These are phyloP conservation scores for Chalciporus piperatus DNA, from an alignment of 768 basidiomycete genomes.

Conservation along the genomic window DNA sequence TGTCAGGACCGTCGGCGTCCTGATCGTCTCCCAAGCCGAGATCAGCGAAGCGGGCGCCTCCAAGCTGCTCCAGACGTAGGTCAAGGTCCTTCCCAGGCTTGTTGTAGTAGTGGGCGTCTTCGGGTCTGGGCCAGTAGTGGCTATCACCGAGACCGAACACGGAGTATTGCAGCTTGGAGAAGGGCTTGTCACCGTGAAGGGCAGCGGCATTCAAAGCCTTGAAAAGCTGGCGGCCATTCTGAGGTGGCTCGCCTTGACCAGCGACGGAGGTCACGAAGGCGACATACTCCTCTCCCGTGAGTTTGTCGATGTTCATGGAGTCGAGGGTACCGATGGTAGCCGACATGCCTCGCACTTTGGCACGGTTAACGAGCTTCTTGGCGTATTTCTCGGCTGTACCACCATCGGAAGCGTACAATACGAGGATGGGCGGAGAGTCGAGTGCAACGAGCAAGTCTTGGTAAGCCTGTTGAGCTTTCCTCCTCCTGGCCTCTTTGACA, in stretches of 20 bases:
- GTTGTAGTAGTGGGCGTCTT: constrained; percentile 99
- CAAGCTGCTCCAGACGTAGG: constrained; percentile 71
- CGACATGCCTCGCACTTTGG: constrained; percentile 79
- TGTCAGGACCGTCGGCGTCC: constrained; percentile 93
- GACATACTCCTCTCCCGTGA: constrained; percentile 73
- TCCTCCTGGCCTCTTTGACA: constrained; percentile 79
- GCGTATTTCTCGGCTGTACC: constrained; percentile 96
- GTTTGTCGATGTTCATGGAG: constrained; percentile 69
- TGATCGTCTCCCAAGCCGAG: constrained; percentile 95
- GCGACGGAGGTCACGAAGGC: constrained; percentile 89
- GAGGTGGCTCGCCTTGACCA: constrained; percentile 96
- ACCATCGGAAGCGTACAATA: constrained; percentile 94
- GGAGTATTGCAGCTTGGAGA: constrained; percentile 66
- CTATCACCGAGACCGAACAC: constrained; percentile 98
- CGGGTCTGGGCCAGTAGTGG: constrained; percentile 97
- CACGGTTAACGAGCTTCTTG: constrained; percentile 80
- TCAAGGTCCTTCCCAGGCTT: constrained; percentile 92
- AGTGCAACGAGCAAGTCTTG: constrained; percentile 78
- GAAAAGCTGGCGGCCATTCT: constrained; percentile 89
- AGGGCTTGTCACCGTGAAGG: constrained; percentile 46
- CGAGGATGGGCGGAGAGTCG: constrained; percentile 83
- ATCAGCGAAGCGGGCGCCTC: constrained; percentile 68
- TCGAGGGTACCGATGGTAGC: constrained; percentile 77
- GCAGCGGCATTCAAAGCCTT: constrained; percentile 75
- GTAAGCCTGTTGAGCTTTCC: constrained; percentile 80